Base-by-base conservation (phyloP, 2,329 filamentous ascomycete genomes). In the Elsinoe fawcettii region DNA sequence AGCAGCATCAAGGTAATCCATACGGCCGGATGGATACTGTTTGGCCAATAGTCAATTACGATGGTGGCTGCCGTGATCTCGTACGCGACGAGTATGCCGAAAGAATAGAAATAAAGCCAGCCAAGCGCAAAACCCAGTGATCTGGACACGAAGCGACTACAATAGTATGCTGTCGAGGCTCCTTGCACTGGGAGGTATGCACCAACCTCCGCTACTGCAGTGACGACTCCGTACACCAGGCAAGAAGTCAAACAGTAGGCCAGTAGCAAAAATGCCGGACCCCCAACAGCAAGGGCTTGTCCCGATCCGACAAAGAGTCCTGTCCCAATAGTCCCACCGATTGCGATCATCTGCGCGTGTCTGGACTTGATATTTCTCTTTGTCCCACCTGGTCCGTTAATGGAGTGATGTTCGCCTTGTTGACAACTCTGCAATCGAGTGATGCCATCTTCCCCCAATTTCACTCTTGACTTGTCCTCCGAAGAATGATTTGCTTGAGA, bases 191-290 rank as follows among this genome's bases (percentile, higher is more conserved):
- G 80, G 22, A 82, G 71, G 60, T 79, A 81, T 5, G 79, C 75
- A 55, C 75, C 76, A 77, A 83, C 81, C 68, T 83, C 81, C 55
- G 78, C 80, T 32, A 83, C 63, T 20, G 66, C 64, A 54, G 73
- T 72, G 67, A 75, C 74, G n/a, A 74, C 65, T 46, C 67, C 66
- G 62, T 66, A 74, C 2, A 74, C 68, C n/a, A 73, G 63, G 27
- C 66, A 63, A 5, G 67, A 67, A 65, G 71, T 72, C 43, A 63
- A 62, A n/a, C 68, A 60, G 58, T 71, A 74, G 18, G 64, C 69
- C 66, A 71, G 70, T 58, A 70, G 66, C 32, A 71, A 63, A 8
- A 69, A 70, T 27, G 68, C 68, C 61, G 63, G 67, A 2, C 67
- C 67, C 27, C 64, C 66, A 14, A 58, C 58, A 2, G 61, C 64